Conservation (phyloP, 257 asterid genomes). For the Pogostemon cablin region DNA sequence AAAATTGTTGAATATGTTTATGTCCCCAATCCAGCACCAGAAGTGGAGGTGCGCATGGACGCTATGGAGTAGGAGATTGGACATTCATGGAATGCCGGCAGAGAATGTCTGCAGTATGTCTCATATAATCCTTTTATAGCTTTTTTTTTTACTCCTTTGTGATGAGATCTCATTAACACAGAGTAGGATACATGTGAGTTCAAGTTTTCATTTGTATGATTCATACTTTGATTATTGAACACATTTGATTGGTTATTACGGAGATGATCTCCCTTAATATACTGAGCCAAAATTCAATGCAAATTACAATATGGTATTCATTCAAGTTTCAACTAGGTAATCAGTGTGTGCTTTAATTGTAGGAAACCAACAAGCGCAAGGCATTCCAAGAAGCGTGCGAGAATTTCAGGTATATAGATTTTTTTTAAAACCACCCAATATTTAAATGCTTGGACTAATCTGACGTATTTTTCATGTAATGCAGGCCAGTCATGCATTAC, state of each 20-base stretch:
- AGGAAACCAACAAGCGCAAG: conserved; percentile 83
- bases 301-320: conserved; percentile 8
- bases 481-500: conserved; percentile 98
- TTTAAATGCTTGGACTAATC: conserved; percentile 28
- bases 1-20: conserved; percentile 33
- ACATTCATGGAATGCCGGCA: conserved; percentile 82
- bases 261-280: conserved; percentile 8
- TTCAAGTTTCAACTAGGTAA: conserved; percentile 8
- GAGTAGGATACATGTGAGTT: not conserved
- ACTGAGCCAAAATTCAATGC: conserved; percentile 21
- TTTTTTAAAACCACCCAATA: conserved; percentile 29
- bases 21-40: conserved; percentile 58
- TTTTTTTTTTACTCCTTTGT: not conserved
- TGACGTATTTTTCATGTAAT: conserved; percentile 34
- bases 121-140: conserved; percentile 26
- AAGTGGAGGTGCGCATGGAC: conserved; percentile 98
- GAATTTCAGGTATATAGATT: conserved; percentile 68
- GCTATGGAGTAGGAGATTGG: conserved; percentile 96
- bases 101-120: conserved; percentile 72
- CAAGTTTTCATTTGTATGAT: conserved; percentile 15
- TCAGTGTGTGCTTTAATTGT: conserved; percentile 30
- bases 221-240: conserved; percentile 7
- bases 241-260: not conserved
- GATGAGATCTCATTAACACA: conserved; percentile 1
- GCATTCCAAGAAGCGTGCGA: conserved; percentile 84